A percentile compares a stretch with the other conserved stretches of the same genome.
Evolutionary conservation across 1,139 yeast genomes (phyloP).

Genomic region (Taphrina populina): DNA sequence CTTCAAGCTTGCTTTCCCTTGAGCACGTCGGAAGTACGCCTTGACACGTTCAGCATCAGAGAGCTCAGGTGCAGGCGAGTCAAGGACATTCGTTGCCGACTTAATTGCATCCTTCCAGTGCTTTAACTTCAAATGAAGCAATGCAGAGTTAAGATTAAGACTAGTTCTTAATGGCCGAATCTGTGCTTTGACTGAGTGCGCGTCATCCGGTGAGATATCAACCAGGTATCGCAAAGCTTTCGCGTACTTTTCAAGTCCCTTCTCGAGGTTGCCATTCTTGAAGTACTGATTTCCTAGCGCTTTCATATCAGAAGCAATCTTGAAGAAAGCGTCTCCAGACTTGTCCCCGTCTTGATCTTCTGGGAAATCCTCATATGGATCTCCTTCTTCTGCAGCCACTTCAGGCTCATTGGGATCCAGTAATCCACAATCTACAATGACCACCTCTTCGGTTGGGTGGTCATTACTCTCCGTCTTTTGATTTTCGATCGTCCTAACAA

Average conservation of each 20-base stretch:
- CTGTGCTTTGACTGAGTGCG: conserved; percentile 45
- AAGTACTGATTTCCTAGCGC: conserved; percentile 73
- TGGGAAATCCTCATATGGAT: conserved; percentile 71
- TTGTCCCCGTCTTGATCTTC: conserved; percentile 59
- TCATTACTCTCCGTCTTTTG: conserved; percentile 47
- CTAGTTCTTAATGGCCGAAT: conserved; percentile 60
- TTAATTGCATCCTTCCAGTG: conserved; percentile 58
- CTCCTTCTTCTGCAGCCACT: conserved; percentile 64
- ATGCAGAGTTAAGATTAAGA: conserved; percentile 67
- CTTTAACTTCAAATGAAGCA: conserved; percentile 67
- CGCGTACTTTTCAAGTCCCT: conserved; percentile 64
- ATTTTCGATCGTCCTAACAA: conserved; percentile 72
- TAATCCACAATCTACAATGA: conserved; percentile 74
- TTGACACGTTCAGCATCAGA: conserved; percentile 73
- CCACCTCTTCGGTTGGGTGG: conserved; percentile 63
- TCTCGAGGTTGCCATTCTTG: conserved; percentile 59
- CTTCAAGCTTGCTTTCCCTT: conserved; percentile 67
- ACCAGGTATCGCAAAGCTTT: conserved; percentile 68
- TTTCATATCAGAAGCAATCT: conserved; percentile 67
- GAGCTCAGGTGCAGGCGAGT: conserved; percentile 52
- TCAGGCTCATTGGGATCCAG: conserved; percentile 55
- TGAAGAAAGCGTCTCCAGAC: conserved; percentile 64
- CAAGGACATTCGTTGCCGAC: conserved; percentile 67
- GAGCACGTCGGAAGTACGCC: conserved; percentile 82
- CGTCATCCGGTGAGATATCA: conserved; percentile 69